Base-by-base conservation (phyloP, 176 grass and related monocot genomes). In the Eragrostis nindensis region DNA sequence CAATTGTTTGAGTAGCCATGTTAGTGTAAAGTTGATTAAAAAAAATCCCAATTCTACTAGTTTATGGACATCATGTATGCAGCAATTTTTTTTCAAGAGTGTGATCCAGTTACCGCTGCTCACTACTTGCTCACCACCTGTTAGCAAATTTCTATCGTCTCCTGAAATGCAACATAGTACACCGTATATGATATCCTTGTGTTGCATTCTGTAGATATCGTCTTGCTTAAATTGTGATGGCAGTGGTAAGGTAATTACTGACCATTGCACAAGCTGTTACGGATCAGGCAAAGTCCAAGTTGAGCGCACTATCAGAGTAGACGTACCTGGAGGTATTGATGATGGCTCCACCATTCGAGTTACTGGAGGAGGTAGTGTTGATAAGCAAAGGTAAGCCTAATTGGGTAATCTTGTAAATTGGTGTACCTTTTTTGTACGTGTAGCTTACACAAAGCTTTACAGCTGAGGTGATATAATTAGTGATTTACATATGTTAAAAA, bases 221-320 rank as follows among this genome's bases (percentile, higher is more conserved):
- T 87, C 92, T 87, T 98, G 95, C 83, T 90, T 80, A 82, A 94
- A 90, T 50, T 98, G 92, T 91, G 73, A 59, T 78, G 95, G 95
- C 43, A 77, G 56, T 36, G 92, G 95, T 19, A 94, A 87, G 69
- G 76, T 89, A 68, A 88, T 98, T 83, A 90, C 86, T 79, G 95
- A 98, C 67, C 73, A 89, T 36, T 98, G 95, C 84, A 73, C 55
- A 89, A 88, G 81, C 62, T 98, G 95, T 27, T 18, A 30, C 2
- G 95, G 95, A 66, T 84, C 87, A 64, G 90, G 95, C 75, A 94
- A 77, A 87, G 73, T 98, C 57, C 70, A 85, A 79, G 77, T 82
- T 74, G 68, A 85, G 16, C 77, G 57, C 50, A 83, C 8, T 74
- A 79, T 98, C 63, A 45, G 74, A 85, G 83, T 92, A 62, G 80